Base-by-base conservation (phyloP, 1,284 basidiomycete species). In the Rhodofomes roseus region DNA sequence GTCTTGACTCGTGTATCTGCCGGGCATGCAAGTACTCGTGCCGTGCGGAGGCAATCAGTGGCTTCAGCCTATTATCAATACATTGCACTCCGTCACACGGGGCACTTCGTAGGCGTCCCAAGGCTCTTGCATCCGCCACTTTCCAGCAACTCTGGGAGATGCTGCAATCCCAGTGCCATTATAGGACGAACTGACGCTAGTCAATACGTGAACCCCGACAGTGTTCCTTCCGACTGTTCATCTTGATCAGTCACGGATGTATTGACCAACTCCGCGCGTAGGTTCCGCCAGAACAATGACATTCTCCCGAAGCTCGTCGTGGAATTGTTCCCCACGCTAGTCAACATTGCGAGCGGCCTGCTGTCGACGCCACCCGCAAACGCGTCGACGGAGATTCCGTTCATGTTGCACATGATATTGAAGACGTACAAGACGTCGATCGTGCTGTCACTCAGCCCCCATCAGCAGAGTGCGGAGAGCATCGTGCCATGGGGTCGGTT, bases 401-500 rank as follows among this genome's bases (percentile, higher is more conserved):
- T 84, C 5, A 87, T 94, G 77, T 78, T 94, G 31, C 90, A 93
- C 67, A 79, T 91, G 54, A 90, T 94, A 60, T 78, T 93, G 62
- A 94, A 95, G 69, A 81, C 90, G 0, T 95, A 95, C 78, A 89
- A 86, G 68, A 88, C 86, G 1, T 89, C 86, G 54, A 90, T 92
- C 69, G 80, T 88, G 31, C 79, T 90, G 53, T 81, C 87, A 55
- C 79, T 95, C 16, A 87, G 84, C 60, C 60, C 71, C 8, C 89
- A 92, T 65, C 92, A 93, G 64, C 92, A 93, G 71, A 82, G 79
- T 57, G 69, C 81, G 0, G 86, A 90, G 55, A 87, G 85, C 57
- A 79, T 95, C 54, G 86, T 93, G 16, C 89, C 90, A 0, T 95
- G 93, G 93, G 92, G 91, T 6, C 83, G 84, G 29, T 80, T 95